These are phyloP conservation scores for Neopestalotiopsis sp. DNA, from an alignment of 2,329 filamentous ascomycete species.

Conservation along the genomic window DNA sequence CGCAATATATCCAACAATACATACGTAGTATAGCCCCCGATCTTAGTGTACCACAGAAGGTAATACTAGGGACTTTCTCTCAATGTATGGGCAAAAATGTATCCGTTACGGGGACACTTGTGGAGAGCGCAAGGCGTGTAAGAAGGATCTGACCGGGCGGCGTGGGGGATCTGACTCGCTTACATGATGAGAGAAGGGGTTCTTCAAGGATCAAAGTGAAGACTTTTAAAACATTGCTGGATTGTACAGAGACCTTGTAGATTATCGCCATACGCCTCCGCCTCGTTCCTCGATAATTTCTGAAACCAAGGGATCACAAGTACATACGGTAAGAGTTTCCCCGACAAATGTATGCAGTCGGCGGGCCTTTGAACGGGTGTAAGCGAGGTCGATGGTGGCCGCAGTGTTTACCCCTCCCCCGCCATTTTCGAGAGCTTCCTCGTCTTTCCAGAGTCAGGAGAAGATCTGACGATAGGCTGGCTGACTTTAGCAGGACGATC, in stretches of 20 bases:
- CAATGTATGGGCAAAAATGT: not conserved
- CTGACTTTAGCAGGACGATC: not conserved
- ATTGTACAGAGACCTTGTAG: not conserved
- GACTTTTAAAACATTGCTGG: not conserved
- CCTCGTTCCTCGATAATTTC: not conserved
- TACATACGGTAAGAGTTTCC: not conserved
- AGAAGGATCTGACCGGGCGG: too few species aligned
- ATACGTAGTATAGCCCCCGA: not conserved
- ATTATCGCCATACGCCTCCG: not conserved
- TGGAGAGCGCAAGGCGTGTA: not conserved
- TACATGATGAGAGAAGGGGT: not conserved
- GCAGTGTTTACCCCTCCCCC: not conserved
- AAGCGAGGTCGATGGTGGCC: not conserved
- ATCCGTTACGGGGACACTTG: not conserved
- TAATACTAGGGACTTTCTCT: not conserved
- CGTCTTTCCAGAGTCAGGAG: not conserved
- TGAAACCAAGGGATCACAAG: not conserved
- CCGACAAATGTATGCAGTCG: not conserved
- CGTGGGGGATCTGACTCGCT: slow-evolving; percentile 12
- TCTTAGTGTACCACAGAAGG: not conserved
- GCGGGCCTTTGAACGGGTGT: not conserved
- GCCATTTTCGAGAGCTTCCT: not conserved
- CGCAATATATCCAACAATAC: not conserved
- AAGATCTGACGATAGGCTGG: slow-evolving; percentile 1
- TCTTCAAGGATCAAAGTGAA: not conserved